These are phyloP conservation scores for Trichoderma parareesei DNA, from an alignment of 495 filamentous ascomycete species.

Conservation along the genomic window DNA sequence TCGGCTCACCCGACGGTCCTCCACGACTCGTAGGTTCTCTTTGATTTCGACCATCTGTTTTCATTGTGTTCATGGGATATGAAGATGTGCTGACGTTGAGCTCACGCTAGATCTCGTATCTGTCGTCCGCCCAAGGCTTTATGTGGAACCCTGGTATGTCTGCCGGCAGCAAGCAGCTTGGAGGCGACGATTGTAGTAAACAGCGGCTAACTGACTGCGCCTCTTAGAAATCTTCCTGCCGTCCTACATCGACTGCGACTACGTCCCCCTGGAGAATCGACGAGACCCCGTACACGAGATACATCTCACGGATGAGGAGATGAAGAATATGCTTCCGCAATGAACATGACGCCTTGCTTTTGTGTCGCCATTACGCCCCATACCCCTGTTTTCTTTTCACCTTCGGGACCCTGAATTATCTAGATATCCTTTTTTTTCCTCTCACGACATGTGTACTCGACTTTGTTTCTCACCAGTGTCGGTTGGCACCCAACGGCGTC, in stretches of 20 bases:
- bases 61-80: not conserved
- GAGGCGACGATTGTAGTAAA: not conserved
- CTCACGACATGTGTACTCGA: constrained; percentile 11
- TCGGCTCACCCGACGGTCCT: constrained; percentile 52
- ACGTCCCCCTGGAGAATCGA: constrained; percentile 52
- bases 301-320: constrained; percentile 53
- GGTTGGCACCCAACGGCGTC: constrained; percentile 3
- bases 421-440: constrained; percentile 11
- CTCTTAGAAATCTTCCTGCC: constrained; percentile 46
- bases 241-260: constrained; percentile 49
- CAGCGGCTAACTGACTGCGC: not conserved
- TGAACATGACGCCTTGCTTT: constrained; percentile 16
- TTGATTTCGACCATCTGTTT: not conserved
- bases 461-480: constrained; percentile 9
- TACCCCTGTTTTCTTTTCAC: constrained; percentile 15
- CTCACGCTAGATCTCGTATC: constrained; percentile 53
- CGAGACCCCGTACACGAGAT: constrained; percentile 64
- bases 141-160: constrained; percentile 59
- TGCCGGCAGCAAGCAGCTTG: not conserved
- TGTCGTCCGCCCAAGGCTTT: constrained; percentile 60
- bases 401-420: not conserved
- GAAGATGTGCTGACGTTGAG: constrained; percentile 13
- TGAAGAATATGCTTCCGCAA: constrained; percentile 48
- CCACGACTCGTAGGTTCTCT: constrained; percentile 50
- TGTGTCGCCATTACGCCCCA: constrained; percentile 13